phyloP scores from a whole-genome alignment of 257 asterid species.

The Schizonepeta tenuifolia region DNA sequence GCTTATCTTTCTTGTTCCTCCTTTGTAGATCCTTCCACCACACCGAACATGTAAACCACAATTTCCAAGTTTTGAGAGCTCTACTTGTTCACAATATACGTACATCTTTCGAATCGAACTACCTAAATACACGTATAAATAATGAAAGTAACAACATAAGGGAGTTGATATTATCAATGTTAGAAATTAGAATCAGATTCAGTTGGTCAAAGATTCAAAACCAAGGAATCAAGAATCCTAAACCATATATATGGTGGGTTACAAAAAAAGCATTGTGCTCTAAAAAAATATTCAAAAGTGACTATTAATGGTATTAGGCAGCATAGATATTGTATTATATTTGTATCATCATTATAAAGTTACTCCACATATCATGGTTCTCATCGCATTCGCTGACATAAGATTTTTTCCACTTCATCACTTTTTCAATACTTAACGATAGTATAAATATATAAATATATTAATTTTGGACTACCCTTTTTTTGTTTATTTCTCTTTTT shows the following conservation, averaged over 20 bases:
- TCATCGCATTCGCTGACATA: slow-evolving; percentile 27
- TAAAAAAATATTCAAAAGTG: slow-evolving; percentile 32
- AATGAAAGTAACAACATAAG: not conserved
- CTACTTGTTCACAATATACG: too few species aligned
- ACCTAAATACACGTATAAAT: too few species aligned
- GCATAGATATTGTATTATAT: not conserved
- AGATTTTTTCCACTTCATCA: slow-evolving; percentile 17
- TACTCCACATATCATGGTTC: slow-evolving; percentile 40
- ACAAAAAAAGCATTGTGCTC: slow-evolving; percentile 21
- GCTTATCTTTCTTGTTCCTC: too few species aligned
- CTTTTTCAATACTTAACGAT: too few species aligned
- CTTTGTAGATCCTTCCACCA: too few species aligned
- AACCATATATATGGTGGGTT: slow-evolving; percentile 31
- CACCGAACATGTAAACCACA: too few species aligned
- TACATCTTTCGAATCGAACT: too few species aligned
- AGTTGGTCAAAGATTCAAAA: slow-evolving; percentile 44
- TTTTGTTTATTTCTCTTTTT: too few species aligned
- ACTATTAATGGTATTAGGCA: not conserved
- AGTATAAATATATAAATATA: too few species aligned
- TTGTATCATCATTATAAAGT: slow-evolving; percentile 31
- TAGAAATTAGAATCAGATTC: slow-evolving; percentile 42
- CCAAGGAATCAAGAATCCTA: slow-evolving; percentile 35
- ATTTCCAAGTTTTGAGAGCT: too few species aligned
- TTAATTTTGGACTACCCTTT: too few species aligned
- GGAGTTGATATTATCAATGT: slow-evolving; percentile 7